Base-by-base conservation (phyloP, 176 grass and related monocot genomes). In the Carex kokanica region DNA sequence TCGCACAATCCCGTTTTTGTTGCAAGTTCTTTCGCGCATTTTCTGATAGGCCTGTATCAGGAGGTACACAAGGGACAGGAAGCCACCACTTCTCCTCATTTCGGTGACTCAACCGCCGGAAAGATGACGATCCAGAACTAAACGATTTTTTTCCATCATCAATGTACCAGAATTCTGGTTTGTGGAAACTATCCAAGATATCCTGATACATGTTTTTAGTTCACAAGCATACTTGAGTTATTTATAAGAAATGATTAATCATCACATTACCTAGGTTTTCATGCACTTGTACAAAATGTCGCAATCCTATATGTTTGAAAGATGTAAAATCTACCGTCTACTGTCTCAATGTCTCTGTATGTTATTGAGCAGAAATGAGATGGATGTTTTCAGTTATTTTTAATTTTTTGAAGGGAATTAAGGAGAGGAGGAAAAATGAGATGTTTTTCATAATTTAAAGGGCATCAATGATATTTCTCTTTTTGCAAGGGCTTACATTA, bases 41-140 rank as follows among this genome's bases (percentile, higher is more conserved):
- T 57, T 89, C 93, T 3, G 94, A 86, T n/a, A 97, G 75, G 52
- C 96, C 96, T 5, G 59, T 66, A 10, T 88, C 89, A 60, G 86
- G 80, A 45, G 80, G 93, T 82, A 99, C 91, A 81, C 96, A 95
- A 52, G 96, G 96, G 18, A 99, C 91, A 23, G 96, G 96, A 43
- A 99, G 81, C 96, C 96, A 99, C 96, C 96, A 99, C 85, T 89
- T 99, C 9, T 95, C 93, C 75, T 92, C 96, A 79, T 95, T 91
- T 79, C 96, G 86, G 32, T 90, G 92, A 10, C 66, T 86, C 16
- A 94, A 64, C 64, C 4, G 67, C 47, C 93, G 88, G 89, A 95
- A 99, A n/a, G 96, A 93, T 0, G 78, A 87, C 12, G 94, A 93
- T 17, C 87, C 84, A 31, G 89, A 91, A 29, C 79, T 92, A 64